A percentile compares a stretch with the other conserved stretches of the same genome.
phyloP scores from a whole-genome alignment of 1,139 yeast species.

The Zhuliangozyma blackwelliae region DNA sequence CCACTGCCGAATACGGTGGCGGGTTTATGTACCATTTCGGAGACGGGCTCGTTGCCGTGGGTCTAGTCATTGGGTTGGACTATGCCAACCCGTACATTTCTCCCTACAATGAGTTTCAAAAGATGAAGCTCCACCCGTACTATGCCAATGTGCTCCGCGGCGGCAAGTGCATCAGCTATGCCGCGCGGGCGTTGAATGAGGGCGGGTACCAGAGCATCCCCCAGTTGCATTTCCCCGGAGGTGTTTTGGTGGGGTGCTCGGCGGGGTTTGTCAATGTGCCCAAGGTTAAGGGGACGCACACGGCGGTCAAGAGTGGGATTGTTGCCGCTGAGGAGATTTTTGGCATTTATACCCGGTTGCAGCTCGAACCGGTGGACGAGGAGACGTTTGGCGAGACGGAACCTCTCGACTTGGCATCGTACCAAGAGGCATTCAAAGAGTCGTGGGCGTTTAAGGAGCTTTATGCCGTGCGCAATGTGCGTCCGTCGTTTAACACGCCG shows the following conservation, averaged over 20 bases:
- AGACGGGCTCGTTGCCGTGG: constrained; percentile 84
- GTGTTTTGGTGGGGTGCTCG: constrained; percentile 86
- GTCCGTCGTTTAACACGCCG: constrained; percentile 80
- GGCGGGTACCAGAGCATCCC: constrained; percentile 96
- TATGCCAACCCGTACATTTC: constrained; percentile 91
- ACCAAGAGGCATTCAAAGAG: constrained; percentile 58
- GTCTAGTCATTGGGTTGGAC: constrained; percentile 88
- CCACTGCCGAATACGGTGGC: constrained; percentile 79
- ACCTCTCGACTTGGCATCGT: constrained; percentile 52
- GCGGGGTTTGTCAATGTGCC: constrained; percentile 98
- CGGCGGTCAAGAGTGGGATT: constrained; percentile 94
- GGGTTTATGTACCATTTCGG: constrained; percentile 98
- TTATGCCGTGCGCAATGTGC: constrained; percentile 75
- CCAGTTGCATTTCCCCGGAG: constrained; percentile 88
- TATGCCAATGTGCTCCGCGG: constrained; percentile 74
- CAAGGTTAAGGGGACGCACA: constrained; percentile 95
- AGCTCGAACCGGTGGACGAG: constrained; percentile 47
- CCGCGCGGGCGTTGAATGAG: constrained; percentile 93
- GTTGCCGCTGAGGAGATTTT: constrained; percentile 86
- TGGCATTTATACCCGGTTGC: constrained; percentile 45
- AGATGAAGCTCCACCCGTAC: constrained; percentile 86
- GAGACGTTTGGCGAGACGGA: constrained; percentile 34
- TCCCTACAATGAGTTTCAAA: constrained; percentile 94
- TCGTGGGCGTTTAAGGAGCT: constrained; percentile 90
- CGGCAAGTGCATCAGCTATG: constrained; percentile 90